Percentiles rank a stretch among this genome's conserved stretches.
phyloP scores from a whole-genome alignment of 805 yeast species.

The Cyberlindnera galapagoensis region DNA sequence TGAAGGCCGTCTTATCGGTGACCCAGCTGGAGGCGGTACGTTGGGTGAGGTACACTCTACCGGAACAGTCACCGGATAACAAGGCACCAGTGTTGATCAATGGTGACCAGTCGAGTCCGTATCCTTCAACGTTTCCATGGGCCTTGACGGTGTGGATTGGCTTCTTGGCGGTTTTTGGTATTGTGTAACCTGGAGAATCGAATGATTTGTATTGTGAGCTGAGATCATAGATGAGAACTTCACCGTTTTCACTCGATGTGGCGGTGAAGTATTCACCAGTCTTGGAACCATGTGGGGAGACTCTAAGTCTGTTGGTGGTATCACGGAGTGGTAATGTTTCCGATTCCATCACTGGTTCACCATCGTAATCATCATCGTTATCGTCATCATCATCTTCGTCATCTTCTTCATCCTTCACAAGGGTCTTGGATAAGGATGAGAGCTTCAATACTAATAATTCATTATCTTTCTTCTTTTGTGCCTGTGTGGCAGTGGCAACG shows the following conservation, averaged over 20 bases:
- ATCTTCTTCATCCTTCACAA: constrained; percentile 76
- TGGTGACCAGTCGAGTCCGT: constrained; percentile 97
- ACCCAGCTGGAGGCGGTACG: constrained; percentile 76
- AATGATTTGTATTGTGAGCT: constrained; percentile 76
- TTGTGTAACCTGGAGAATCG: constrained; percentile 78
- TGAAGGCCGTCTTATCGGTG: constrained; percentile 78
- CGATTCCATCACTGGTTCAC: constrained; percentile 83
- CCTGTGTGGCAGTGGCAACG: constrained; percentile 91
- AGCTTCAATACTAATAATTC: constrained; percentile 81
- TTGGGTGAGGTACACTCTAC: constrained; percentile 72
- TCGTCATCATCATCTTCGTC: constrained; percentile 70
- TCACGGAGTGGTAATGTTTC: constrained; percentile 70
- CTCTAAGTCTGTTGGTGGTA: constrained; percentile 86
- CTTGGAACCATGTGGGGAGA: constrained; percentile 65
- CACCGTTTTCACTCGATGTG: constrained; percentile 84
- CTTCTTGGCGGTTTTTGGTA: constrained; percentile 70
- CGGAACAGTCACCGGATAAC: constrained; percentile 83
- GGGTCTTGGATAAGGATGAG: constrained; percentile 75
- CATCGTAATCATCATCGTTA: constrained; percentile 62
- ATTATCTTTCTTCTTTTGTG: constrained; percentile 78
- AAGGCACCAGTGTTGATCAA: constrained; percentile 70
- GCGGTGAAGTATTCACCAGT: constrained; percentile 86
- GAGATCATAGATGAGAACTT: constrained; percentile 78
- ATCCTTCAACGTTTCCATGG: constrained; percentile 97
- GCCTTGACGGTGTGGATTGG: constrained; percentile 75